Evolutionary conservation across 176 grass and related monocot genomes (phyloP).

Genomic region (Oryza coarctata): DNA sequence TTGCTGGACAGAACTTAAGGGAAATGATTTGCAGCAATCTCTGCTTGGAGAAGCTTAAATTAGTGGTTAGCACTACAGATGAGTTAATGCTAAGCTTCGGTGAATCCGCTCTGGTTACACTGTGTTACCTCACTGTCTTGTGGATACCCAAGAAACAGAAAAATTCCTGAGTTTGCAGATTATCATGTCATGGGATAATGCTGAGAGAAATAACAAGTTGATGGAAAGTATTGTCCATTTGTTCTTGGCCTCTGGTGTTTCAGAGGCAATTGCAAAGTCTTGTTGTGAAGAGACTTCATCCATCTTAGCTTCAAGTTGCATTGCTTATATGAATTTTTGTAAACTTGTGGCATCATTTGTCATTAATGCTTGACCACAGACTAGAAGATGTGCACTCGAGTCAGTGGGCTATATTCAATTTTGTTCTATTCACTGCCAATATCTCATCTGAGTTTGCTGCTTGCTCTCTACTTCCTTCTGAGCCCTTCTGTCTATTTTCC

Average conservation of each 20-base stretch:
- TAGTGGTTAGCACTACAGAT: constrained; percentile 52
- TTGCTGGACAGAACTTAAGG: constrained; percentile 67
- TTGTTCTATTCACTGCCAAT: constrained; percentile 75
- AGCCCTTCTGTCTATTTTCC: constrained; percentile 69
- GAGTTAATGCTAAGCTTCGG: constrained; percentile 50
- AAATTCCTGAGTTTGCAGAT: constrained; percentile 34
- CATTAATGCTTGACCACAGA: constrained; percentile 53
- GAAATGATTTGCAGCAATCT: constrained; percentile 72
- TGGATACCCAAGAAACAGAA: constrained; percentile 49
- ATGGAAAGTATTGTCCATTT: constrained; percentile 73
- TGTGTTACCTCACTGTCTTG: constrained; percentile 57
- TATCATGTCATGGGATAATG: constrained; percentile 50
- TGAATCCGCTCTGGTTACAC: constrained; percentile 60
- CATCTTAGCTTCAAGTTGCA: constrained; percentile 59
- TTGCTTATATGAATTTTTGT: constrained; percentile 74
- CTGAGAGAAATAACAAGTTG: constrained; percentile 63
- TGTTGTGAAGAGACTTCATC: constrained; percentile 57
- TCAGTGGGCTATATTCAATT: constrained; percentile 81
- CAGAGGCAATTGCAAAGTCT: constrained; percentile 72
- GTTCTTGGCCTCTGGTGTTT: constrained; percentile 73
- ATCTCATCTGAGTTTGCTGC: constrained; percentile 72
- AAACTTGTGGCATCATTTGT: constrained; percentile 80
- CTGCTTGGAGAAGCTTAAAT: constrained; percentile 63
- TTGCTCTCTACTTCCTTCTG: constrained; percentile 75
- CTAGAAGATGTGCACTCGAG: constrained; percentile 73